Evolutionary conservation across 257 asterid species (phyloP).

Genomic region (Ballota nigra): DNA sequence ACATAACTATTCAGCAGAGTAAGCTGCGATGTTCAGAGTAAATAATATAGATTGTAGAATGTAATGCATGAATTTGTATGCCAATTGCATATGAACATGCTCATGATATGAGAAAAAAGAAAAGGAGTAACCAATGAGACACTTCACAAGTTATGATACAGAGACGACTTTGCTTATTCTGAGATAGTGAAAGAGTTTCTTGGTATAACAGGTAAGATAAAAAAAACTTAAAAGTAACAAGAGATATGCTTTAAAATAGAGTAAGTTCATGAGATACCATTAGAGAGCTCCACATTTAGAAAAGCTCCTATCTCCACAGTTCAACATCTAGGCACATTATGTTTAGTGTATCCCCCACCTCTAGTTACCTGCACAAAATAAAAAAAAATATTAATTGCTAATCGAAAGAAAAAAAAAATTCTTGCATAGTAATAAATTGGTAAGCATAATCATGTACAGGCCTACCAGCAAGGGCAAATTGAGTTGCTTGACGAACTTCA

Average conservation of each 20-base stretch:
- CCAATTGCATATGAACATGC: not conserved
- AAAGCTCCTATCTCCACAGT: conserved; percentile 93
- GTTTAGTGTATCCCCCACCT: conserved; percentile 99
- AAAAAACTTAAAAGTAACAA: not conserved
- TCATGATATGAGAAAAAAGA: not conserved
- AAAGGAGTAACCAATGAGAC: not conserved
- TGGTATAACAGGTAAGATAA: not conserved
- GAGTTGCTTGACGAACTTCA: conserved; percentile 85
- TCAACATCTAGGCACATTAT: conserved; percentile 99
- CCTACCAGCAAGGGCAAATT: conserved; percentile 94
- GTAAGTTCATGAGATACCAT: conserved; percentile 42
- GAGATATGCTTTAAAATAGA: not conserved
- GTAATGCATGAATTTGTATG: not conserved
- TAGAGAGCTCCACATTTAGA: conserved; percentile 76
- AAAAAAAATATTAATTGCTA: not conserved
- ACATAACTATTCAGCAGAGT: not conserved
- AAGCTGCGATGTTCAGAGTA: not conserved
- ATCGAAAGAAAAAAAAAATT: conserved; percentile 4
- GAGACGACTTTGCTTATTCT: not conserved
- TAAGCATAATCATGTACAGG: conserved; percentile 3
- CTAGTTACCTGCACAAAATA: conserved; percentile 83
- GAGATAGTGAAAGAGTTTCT: not conserved
- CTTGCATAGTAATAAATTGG: not conserved
- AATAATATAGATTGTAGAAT: not conserved
- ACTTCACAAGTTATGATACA: not conserved